A percentile compares a stretch with the other conserved stretches of the same genome.
phyloP scores from a whole-genome alignment of 2,329 filamentous ascomycete genomes.

The Paecilomyces variotii region DNA sequence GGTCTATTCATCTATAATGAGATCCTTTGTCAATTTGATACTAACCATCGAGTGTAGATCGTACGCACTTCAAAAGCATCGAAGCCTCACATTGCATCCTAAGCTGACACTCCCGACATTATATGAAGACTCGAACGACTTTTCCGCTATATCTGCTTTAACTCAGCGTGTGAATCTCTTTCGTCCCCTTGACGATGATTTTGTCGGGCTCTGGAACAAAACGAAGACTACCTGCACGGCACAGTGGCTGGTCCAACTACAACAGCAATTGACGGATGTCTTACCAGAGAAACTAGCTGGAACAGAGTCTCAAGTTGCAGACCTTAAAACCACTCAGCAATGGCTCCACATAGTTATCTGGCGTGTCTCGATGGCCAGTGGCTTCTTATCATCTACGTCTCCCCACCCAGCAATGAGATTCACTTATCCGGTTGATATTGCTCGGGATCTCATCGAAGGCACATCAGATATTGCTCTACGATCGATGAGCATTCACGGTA shows the following conservation, averaged over 20 bases:
- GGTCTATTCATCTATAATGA: neutral
- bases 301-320: neutral
- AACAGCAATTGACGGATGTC: slow-evolving; percentile 44
- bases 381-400: slow-evolving; percentile 46
- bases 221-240: slow-evolving; percentile 50
- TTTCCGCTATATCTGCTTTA: neutral
- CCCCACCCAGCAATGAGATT: slow-evolving; percentile 52
- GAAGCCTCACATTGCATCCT: slow-evolving; percentile 58
- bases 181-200: slow-evolving; percentile 57
- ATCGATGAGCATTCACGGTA: slow-evolving; percentile 63
- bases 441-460: slow-evolving; percentile 54
- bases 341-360: neutral
- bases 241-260: slow-evolving; percentile 49
- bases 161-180: slow-evolving; percentile 41
- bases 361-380: neutral
- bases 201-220: slow-evolving; percentile 61
- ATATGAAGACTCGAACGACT: slow-evolving; percentile 45
- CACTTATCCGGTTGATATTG: slow-evolving; percentile 53
- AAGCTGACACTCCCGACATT: slow-evolving; percentile 54
- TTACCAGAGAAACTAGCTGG: neutral
- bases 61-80: slow-evolving; percentile 59
- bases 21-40: neutral
- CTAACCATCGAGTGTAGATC: slow-evolving; percentile 35
- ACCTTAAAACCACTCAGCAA: neutral
- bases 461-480: slow-evolving; percentile 62